These are phyloP conservation scores for Sanghuangporus weigelae DNA, from an alignment of 1,284 basidiomycete species.

Conservation along the genomic window DNA sequence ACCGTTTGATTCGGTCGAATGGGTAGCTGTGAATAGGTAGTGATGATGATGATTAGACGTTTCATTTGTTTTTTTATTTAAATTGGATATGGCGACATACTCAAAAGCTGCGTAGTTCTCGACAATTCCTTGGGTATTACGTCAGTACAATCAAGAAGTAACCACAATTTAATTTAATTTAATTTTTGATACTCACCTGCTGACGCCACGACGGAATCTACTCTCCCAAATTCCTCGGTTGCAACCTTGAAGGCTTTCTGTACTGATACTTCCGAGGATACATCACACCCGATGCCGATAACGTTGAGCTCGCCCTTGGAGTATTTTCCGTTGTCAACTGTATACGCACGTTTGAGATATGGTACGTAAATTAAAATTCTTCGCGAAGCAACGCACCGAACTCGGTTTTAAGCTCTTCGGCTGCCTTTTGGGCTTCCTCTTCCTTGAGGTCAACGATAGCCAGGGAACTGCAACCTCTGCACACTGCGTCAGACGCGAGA, in stretches of 20 bases:
- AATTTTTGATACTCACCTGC: constrained; percentile 55
- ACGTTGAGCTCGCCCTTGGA: constrained; percentile 60
- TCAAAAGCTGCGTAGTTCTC: constrained; percentile 91
- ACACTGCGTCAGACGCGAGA: constrained; percentile 3
- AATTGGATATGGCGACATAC: constrained; percentile 34
- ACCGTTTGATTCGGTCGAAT: constrained; percentile 71
- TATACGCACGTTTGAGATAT: constrained; percentile 3
- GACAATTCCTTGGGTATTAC: constrained; percentile 59
- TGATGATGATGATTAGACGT: neutral
- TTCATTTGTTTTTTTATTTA: constrained; percentile 6
- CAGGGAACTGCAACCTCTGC: constrained; percentile 75
- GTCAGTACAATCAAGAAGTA: constrained; percentile 8
- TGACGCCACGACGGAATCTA: constrained; percentile 85
- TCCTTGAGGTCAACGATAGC: constrained; percentile 84
- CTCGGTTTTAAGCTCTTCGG: constrained; percentile 63
- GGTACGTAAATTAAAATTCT: neutral
- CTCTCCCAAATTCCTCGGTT: constrained; percentile 71
- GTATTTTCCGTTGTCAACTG: constrained; percentile 56
- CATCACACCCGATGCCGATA: constrained; percentile 83
- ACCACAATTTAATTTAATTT: constrained; percentile 5
- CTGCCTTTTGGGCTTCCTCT: constrained; percentile 67
- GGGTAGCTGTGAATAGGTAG: constrained; percentile 58
- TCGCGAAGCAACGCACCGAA: constrained; percentile 35
- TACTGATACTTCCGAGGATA: constrained; percentile 78
- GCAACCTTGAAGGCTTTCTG: constrained; percentile 66